Base-by-base conservation (phyloP, 305 asterid genomes). In the Fraxinus dipetala region DNA sequence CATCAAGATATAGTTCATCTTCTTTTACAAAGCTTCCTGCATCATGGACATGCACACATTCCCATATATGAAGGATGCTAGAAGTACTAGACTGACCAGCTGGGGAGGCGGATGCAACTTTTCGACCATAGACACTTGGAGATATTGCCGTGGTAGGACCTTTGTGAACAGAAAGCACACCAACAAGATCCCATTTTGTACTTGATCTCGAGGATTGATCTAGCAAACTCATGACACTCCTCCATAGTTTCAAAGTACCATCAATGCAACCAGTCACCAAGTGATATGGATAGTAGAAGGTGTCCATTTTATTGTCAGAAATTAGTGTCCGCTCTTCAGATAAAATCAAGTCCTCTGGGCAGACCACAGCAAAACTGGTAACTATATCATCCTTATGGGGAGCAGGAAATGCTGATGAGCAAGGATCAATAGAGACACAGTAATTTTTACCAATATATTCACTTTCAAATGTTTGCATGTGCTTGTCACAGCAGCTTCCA, bases 221-320 rank as follows among this genome's bases (percentile, higher is more conserved):
- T 48, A 92, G 94, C 82, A 81, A 70, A 88, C 97, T 91, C 88
- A 87, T 91, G 98, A 81, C 73, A 88, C 98, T 92, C 89, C 89
- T 92, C 99, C 99, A 96, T 79, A 96, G 87, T 89, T 92, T 93
- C 84, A 94, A 85, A 85, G 83, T 87, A 77, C 99, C 98, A 87
- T 87, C 85, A 82, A 34, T 36, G 86, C 87, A 87, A 84, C 99
- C 99, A 79, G 98, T 93, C 79, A 91, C 85, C 90, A 96, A 80
- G 86, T 96, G 99, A 88, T 96, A 96, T 70, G 95, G 87, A 80
- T 89, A 88, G 85, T 83, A 86, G 86, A 81, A 85, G 84, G 87
- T 79, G 76, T 79, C 89, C 67, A 82, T 80, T 80, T 82, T 92
- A 88, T 87, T 79, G 28, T 78, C 69, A 83, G 82, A 86, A 86